Evolutionary conservation across 331 rosid species (phyloP), one percentile per base, ranked within the genome.

Genomic region (Pyrus hybrid): DNA sequence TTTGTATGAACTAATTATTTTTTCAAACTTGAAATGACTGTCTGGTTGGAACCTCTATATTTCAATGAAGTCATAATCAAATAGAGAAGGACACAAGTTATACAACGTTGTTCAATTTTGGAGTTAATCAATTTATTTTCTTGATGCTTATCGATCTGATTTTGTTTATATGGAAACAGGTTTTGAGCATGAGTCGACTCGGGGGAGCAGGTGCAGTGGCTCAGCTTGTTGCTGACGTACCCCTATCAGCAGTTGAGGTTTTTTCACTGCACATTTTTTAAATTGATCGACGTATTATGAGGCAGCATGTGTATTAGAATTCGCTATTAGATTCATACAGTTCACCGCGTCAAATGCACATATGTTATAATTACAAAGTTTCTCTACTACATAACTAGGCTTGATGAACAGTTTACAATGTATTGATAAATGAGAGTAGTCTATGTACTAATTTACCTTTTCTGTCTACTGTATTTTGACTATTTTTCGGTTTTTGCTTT

Each of bases 141-240:
- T 63, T 23, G 29, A 18, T 76, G 8, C 37, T 61, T 47, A 58
- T 10, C 13, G 60, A 72, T 58, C 13, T 53, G 37, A 63, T 71
- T 64, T 71, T 77, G 68, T 76, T 79, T 28, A 32, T 63, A 29
- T 72, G 74, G 63, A 64, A 66, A 73, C 88, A 92, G 99, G 99
- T 94, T 26, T 83, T 94, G 75, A 95, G 99, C 84, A 90, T 95
- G 99, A 95, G 99, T 76, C 86, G 97, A 68, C 85, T 92, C 5
- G 99, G 99, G 33, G 99, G 96, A 81, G 92, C 99, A 32, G 96
- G 97, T 20, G 99, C 96, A 16, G 97, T 95, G 68, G 99, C 99
- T 82, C 99, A 95, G 66, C 99, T 95, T 83, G 97, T 95, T 12
- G 93, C 97, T 63, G 99, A 95, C 80, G 97, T 90, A 66, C 97